These are phyloP conservation scores for Solanum corneliomulleri DNA, from an alignment of 257 asterid genomes.

Conservation along the genomic window DNA sequence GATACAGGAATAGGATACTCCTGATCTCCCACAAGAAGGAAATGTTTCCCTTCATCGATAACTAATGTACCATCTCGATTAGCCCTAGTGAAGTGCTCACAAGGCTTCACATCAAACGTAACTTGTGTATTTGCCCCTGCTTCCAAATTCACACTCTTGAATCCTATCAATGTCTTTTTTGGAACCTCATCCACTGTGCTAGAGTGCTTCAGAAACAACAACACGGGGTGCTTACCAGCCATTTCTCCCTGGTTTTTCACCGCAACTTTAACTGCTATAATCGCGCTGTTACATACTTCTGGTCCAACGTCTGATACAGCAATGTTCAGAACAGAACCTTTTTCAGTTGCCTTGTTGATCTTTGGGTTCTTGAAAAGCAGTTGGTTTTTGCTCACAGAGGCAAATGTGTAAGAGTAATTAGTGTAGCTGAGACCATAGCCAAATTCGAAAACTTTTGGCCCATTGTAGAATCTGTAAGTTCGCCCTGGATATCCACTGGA, in stretches of 20 bases:
- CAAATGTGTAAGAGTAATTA: constrained; percentile 24
- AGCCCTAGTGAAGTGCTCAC: constrained; percentile 41
- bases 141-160: constrained; percentile 27
- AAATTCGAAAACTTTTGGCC: constrained; percentile 48
- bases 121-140: constrained; percentile 19
- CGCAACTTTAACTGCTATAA: constrained; percentile 21
- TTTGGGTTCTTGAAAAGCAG: constrained; percentile 8
- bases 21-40: constrained; percentile 32
- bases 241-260: constrained; percentile 32
- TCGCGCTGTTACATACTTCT: constrained; percentile 11
- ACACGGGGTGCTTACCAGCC: constrained; percentile 39
- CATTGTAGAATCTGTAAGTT: constrained; percentile 58
- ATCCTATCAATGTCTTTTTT: constrained; percentile 37
- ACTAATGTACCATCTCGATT: constrained; percentile 31
- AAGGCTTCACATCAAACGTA: constrained; percentile 26
- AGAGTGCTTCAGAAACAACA: constrained; percentile 23
- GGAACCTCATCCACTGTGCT: constrained; percentile 15
- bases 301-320: constrained; percentile 24
- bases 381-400: constrained; percentile 14
- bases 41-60: constrained; percentile 29
- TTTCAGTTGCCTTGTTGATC: not conserved
- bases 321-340: not conserved
- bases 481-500: constrained; percentile 61
- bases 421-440: constrained; percentile 73
- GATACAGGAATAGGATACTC: constrained; percentile 25